phyloP scores from a whole-genome alignment of 1,139 yeast species.

The Saccharomycopsis hybrid region DNA sequence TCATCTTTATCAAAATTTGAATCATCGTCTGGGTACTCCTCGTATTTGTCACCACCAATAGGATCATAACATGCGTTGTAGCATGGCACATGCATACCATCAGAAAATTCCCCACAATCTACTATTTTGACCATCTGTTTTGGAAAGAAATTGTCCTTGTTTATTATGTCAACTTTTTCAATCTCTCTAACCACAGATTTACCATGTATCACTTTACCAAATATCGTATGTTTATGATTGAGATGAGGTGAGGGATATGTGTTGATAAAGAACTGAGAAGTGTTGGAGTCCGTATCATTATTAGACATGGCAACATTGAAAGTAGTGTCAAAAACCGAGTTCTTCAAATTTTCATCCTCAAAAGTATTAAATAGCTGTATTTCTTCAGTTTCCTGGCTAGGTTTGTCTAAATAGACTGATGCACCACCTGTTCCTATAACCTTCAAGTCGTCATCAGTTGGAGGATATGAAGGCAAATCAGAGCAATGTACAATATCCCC shows the following conservation, averaged over 20 bases:
- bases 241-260: constrained; percentile 68
- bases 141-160: constrained; percentile 39
- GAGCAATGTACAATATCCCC: constrained; percentile 51
- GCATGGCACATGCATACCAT: constrained; percentile 47
- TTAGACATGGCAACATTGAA: constrained; percentile 70
- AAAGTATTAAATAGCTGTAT: constrained; percentile 30
- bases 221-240: constrained; percentile 67
- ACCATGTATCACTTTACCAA: constrained; percentile 62
- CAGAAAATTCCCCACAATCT: constrained; percentile 63
- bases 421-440: constrained; percentile 49
- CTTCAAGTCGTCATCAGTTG: constrained; percentile 24
- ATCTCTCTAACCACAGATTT: constrained; percentile 64
- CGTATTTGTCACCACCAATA: constrained; percentile 64
- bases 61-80: constrained; percentile 52
- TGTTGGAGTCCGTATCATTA: constrained; percentile 53
- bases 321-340: constrained; percentile 37
- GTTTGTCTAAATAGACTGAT: constrained; percentile 34
- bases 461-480: constrained; percentile 21
- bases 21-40: constrained; percentile 73
- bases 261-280: constrained; percentile 76
- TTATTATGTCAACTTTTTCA: constrained; percentile 44
- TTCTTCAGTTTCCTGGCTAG: constrained; percentile 17
- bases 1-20: constrained; percentile 51
- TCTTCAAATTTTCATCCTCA: constrained; percentile 55
- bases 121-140: constrained; percentile 42